Conservation (phyloP, 169 alveolate species). For the Eimeria maxima region DNA sequence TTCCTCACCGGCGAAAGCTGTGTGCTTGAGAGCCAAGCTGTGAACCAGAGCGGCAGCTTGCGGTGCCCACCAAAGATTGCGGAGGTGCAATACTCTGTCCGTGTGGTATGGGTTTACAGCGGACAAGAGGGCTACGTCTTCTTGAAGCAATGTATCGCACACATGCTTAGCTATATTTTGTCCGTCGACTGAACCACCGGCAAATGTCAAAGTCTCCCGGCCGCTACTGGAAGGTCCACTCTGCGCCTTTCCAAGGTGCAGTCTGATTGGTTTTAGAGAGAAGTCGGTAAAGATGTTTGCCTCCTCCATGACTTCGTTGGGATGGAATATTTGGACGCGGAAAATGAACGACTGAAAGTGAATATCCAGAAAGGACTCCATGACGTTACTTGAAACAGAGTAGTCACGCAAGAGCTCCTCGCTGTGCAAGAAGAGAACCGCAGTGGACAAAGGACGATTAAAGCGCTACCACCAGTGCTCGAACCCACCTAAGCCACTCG, state of each 20-base stretch:
- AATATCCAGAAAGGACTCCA: constrained; percentile 75
- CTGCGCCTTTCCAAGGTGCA: constrained; percentile 18
- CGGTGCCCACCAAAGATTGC: constrained; percentile 80
- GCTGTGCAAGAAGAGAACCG: constrained; percentile 28
- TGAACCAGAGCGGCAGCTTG: constrained; percentile 72
- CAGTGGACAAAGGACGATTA: neutral
- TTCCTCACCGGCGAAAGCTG: constrained; percentile 57
- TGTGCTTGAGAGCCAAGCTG: constrained; percentile 68
- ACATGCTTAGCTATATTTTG: constrained; percentile 14
- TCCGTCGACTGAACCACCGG: neutral
- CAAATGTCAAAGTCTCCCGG: neutral
- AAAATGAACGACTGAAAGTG: constrained; percentile 52
- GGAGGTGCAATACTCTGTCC: constrained; percentile 66
- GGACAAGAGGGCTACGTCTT: constrained; percentile 69
- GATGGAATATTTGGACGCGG: constrained; percentile 78
- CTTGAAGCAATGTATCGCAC: constrained; percentile 66
- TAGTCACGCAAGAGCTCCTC: constrained; percentile 79
- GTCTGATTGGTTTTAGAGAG: constrained; percentile 42
- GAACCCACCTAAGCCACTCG: neutral
- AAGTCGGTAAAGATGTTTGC: constrained; percentile 60
- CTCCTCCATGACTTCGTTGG: constrained; percentile 74
- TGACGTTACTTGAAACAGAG: constrained; percentile 58
- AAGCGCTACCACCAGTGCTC: neutral
- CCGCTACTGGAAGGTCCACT: constrained; percentile 18
- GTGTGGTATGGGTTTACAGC: constrained; percentile 49